Percentiles rank a stretch among this genome's conserved stretches.
Conservation (phyloP, 73 alveolate genomes). For the Durusdinium trenchii region DNA sequence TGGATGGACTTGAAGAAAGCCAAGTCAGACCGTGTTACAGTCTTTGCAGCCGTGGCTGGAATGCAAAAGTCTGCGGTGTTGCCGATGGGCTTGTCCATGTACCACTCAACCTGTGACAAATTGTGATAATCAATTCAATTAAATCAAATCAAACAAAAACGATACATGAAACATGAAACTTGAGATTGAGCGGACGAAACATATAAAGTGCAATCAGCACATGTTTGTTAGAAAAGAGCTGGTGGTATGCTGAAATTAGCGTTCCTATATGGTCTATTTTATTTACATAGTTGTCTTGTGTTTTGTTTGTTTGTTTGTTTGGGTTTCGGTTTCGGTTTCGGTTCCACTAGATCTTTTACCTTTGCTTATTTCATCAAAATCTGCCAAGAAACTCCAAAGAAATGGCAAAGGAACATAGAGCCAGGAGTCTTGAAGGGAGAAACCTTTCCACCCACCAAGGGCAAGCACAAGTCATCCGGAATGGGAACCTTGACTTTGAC, state of each 20-base stretch:
- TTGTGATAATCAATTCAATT: background rate
- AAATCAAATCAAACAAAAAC: background rate
- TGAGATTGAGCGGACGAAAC: no score
- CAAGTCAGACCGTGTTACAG: background rate
- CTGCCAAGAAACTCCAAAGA: conserved; percentile 11
- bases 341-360: no score
- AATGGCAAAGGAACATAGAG: background rate
- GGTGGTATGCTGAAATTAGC: no score
- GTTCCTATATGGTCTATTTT: no score
- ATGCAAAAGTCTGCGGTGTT: background rate
- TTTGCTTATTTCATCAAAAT: no score
- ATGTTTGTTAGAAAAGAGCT: no score
- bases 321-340: no score
- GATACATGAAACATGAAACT: no score
- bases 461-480: conserved; percentile 1
- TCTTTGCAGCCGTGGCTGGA: background rate
- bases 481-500: background rate
- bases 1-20: background rate
- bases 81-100: background rate
- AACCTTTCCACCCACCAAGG: background rate
- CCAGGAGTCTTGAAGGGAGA: background rate
- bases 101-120: conserved; percentile 1
- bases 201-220: no score
- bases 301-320: no score
- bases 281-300: no score